A percentile compares a stretch with the other conserved stretches of the same genome.
These are phyloP conservation scores for Fusarium nodosum DNA, from an alignment of 2,329 filamentous ascomycete species.

Conservation along the genomic window DNA sequence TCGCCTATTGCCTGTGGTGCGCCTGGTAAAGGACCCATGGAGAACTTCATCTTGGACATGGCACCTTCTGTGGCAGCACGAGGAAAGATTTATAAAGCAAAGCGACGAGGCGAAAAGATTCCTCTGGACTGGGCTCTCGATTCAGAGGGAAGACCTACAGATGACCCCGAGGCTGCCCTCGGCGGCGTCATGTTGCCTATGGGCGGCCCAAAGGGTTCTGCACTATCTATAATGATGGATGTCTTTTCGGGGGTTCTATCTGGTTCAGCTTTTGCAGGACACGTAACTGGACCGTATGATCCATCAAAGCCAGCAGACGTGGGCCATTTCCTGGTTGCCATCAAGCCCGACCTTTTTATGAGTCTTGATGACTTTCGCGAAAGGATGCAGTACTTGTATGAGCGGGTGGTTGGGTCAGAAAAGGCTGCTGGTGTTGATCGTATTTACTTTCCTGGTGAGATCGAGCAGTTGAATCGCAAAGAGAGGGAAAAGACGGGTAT, in stretches of 20 bases:
- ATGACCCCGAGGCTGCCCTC: constrained; percentile 78
- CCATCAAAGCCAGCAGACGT: constrained; percentile 76
- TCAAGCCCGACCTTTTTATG: constrained; percentile 83
- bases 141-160: constrained; percentile 74
- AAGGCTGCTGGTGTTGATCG: constrained; percentile 69
- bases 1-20: constrained; percentile 83
- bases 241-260: constrained; percentile 85
- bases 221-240: constrained; percentile 87
- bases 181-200: constrained; percentile 87
- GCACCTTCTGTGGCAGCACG: constrained; percentile 76
- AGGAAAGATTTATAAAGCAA: constrained; percentile 81
- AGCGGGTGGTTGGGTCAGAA: constrained; percentile 66
- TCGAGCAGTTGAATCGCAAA: constrained; percentile 68
- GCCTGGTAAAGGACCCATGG: constrained; percentile 68
- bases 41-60: constrained; percentile 79
- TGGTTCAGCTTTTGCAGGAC: constrained; percentile 81
- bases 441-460: constrained; percentile 73
- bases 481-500: constrained; percentile 69
- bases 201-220: constrained; percentile 86
- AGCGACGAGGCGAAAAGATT: constrained; percentile 76
- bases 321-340: constrained; percentile 78
- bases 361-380: constrained; percentile 75
- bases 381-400: constrained; percentile 69
- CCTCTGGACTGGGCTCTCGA: constrained; percentile 82
- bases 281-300: constrained; percentile 83